Evolutionary conservation across 306 rosid genomes (phyloP).

Genomic region (Cicer bijugum): DNA sequence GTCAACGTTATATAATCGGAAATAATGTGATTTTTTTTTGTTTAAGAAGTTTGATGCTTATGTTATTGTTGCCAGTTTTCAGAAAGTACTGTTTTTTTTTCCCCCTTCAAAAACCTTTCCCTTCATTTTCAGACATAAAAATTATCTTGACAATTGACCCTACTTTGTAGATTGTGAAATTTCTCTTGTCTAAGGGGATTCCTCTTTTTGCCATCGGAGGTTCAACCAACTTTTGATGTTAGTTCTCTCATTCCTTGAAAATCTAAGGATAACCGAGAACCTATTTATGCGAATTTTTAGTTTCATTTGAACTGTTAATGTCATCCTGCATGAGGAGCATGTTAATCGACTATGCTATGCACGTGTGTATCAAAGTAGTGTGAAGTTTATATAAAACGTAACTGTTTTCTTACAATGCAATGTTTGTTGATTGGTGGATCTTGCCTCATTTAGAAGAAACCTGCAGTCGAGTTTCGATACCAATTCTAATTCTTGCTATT

Average conservation of each 20-base stretch:
- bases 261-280: constrained; percentile 44
- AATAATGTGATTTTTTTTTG: background rate
- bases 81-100: constrained; percentile 24
- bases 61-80: constrained; percentile 6
- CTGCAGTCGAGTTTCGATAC: constrained; percentile 9
- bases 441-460: constrained; percentile 35
- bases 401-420: constrained; percentile 17
- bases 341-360: background rate
- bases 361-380: background rate
- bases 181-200: constrained; percentile 39
- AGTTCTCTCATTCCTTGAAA: constrained; percentile 48
- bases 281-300: constrained; percentile 12
- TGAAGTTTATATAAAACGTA: constrained; percentile 15
- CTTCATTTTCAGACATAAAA: constrained; percentile 28
- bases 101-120: background rate
- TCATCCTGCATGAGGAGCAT: constrained; percentile 7
- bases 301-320: constrained; percentile 31
- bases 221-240: constrained; percentile 37
- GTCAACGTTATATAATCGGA: background rate
- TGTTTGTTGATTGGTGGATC: constrained; percentile 24
- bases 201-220: constrained; percentile 41
- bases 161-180: constrained; percentile 45
- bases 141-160: constrained; percentile 38
- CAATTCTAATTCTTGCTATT: constrained; percentile 13
- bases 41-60: background rate